Base-by-base conservation (phyloP, 176 grass and related monocot species). In the Puya raimondii region DNA sequence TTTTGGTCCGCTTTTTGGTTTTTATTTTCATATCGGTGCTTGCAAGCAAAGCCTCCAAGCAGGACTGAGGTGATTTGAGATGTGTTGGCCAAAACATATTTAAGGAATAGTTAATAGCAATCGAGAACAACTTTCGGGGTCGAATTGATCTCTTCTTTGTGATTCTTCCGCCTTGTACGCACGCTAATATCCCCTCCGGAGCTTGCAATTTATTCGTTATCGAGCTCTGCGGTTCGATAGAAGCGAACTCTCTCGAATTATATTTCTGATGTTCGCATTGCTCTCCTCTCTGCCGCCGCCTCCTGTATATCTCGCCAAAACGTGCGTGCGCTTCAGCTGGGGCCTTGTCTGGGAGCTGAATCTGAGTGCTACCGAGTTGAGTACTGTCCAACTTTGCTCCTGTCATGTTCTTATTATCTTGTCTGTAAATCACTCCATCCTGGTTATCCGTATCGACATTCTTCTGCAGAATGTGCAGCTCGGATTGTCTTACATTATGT, bases 71-170 rank as follows among this genome's bases (percentile, higher is more conserved):
- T 49, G 61, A 15, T 57, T 2, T 61, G 11, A 59, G 51, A 49
- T 13, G 15, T 3, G 48, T 53, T 67, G 64, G 12, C 9, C 51
- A 53, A n/a, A 14, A 2, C 25, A 20, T 9, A 12, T 54, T n/a
- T 1, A 2, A 54, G 50, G 13, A 26, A n/a, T 51, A 11, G 23
- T 8, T 68, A 68, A 27, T 12, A 76, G 66, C 54, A 83, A 71
- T n/a, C 17, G 65, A 67, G n/a, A 51, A 81, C 70, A 16, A 66
- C 52, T 72, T 91, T 56, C 68, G 67, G 49, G 67, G 25, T 66
- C 80, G 73, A 68, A 76, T 53, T 0, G 77, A 88, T 72, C 82
- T 67, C 69, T 85, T 88, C 76, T 75, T 91, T 78, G 63, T 91
- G 53, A 67, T 15, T 14, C 73, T 64, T 65, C 82, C 77, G 72